phyloP scores from a whole-genome alignment of 192 early-diverging fungal genomes.

The Kappamyces sp. region DNA sequence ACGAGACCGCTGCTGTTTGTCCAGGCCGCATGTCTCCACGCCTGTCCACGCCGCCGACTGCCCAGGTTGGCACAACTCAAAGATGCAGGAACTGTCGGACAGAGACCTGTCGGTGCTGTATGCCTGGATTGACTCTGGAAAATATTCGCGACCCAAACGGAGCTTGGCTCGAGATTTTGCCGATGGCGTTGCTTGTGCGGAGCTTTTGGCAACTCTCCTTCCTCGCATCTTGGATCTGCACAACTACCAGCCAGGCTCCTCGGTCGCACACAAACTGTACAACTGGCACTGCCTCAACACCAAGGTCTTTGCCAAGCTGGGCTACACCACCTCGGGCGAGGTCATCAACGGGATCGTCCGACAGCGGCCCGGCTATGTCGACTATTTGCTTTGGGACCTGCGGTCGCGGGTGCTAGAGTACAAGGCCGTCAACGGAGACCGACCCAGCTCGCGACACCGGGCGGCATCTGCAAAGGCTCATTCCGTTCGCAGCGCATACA shows the following conservation, averaged over 20 bases:
- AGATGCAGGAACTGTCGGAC: conserved; percentile 1
- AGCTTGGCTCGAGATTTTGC: conserved; percentile 47
- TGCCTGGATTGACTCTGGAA: conserved; percentile 45
- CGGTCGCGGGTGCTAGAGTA: background rate
- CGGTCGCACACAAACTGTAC: conserved; percentile 43
- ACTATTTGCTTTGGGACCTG: conserved; percentile 34
- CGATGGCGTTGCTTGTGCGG: conserved; percentile 46
- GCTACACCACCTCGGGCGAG: conserved; percentile 28
- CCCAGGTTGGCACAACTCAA: no score
- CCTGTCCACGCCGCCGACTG: no score
- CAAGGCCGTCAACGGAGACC: no score
- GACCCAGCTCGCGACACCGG: no score
- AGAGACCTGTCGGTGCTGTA: conserved; percentile 24
- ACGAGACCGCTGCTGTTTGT: no score
- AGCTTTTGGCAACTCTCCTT: conserved; percentile 38
- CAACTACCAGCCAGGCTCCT: conserved; percentile 46
- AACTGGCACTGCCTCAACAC: conserved; percentile 49
- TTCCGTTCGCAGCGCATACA: no score
- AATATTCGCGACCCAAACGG: conserved; percentile 41
- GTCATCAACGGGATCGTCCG: conserved; percentile 34
- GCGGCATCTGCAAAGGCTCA: no score
- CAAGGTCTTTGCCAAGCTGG: conserved; percentile 41
- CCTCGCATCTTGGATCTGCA: conserved; percentile 46
- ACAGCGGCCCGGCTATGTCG: conserved; percentile 37
- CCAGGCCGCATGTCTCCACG: no score